Conservation (phyloP, 2,329 filamentous ascomycete species). For the Alternaria panax region DNA sequence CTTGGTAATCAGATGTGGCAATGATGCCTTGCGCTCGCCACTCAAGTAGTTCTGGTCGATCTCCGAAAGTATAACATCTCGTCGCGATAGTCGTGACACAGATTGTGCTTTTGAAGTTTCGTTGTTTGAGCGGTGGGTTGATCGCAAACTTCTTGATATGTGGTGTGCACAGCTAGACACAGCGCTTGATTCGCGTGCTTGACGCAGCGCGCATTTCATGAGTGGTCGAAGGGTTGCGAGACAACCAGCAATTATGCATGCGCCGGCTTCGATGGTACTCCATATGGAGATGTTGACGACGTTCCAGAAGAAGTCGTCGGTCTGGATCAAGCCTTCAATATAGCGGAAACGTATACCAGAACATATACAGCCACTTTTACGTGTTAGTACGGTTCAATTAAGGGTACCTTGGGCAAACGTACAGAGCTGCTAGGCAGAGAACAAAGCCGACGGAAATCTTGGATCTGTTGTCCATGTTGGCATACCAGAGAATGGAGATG, state of each 20-base stretch:
- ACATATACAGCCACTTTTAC: slow-evolving; percentile 60
- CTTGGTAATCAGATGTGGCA: background rate
- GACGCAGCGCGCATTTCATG: slow-evolving; percentile 36
- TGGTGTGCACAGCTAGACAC: slow-evolving; percentile 6
- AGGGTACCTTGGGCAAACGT: slow-evolving; percentile 3
- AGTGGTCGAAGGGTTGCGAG: slow-evolving; percentile 61
- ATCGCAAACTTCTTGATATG: slow-evolving; percentile 9
- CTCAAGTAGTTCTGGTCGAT: background rate
- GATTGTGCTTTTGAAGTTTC: background rate
- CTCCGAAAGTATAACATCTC: background rate
- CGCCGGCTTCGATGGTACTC: slow-evolving; percentile 47
- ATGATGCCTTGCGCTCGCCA: background rate
- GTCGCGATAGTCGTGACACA: background rate
- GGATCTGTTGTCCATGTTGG: slow-evolving; percentile 62
- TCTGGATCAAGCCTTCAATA: slow-evolving; percentile 49
- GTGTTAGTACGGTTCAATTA: slow-evolving; percentile 15
- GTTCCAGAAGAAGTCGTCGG: slow-evolving; percentile 56
- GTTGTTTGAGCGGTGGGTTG: slow-evolving; percentile 1
- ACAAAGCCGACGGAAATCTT: slow-evolving; percentile 64
- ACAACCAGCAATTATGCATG: slow-evolving; percentile 57
- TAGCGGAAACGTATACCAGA: slow-evolving; percentile 62
- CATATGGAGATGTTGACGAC: slow-evolving; percentile 56
- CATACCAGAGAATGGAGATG: slow-evolving; percentile 61
- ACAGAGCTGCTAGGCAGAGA: slow-evolving; percentile 56
- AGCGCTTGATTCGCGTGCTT: background rate